A percentile compares a stretch with the other conserved stretches of the same genome.
Conservation (phyloP, 495 filamentous ascomycete species). For the Penicillium canescens region DNA sequence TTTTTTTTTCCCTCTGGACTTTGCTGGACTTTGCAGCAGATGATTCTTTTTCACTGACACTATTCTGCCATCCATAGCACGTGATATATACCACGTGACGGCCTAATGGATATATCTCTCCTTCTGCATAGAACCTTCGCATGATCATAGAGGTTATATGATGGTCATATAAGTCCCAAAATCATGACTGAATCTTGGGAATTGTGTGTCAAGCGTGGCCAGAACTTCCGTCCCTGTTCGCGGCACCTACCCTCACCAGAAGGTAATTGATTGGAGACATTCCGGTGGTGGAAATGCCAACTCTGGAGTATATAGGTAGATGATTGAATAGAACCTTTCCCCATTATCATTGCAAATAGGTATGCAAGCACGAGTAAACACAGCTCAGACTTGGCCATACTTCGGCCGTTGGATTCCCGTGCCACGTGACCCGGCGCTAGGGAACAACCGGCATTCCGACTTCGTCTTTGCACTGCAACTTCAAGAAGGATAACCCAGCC, state of each 20-base stretch:
- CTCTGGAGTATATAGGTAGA: too few relatives aligned
- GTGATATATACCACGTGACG: constrained; percentile 6
- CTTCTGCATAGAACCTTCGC: neutral
- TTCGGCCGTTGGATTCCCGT: constrained; percentile 11
- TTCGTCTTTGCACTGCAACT: constrained; percentile 50
- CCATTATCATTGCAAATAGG: neutral
- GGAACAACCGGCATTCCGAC: constrained; percentile 48
- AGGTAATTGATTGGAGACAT: neutral
- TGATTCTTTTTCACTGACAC: neutral
- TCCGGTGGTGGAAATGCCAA: constrained; percentile 8
- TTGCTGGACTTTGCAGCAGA: neutral
- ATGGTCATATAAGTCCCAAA: too few relatives aligned
- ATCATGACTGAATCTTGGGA: too few relatives aligned
- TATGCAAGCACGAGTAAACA: constrained; percentile 1
- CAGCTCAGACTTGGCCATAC: neutral
- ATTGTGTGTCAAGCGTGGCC: too few relatives aligned
- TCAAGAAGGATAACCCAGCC: constrained; percentile 42
- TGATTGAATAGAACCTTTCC: neutral
- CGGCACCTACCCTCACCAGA: too few relatives aligned
- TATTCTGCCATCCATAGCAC: constrained; percentile 7
- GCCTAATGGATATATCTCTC: neutral
- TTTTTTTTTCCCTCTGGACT: neutral
- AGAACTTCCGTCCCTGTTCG: too few relatives aligned
- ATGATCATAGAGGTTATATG: neutral
- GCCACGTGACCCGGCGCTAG: constrained; percentile 42